These are phyloP conservation scores for Colletotrichum theobromicola DNA, from an alignment of 2,329 filamentous ascomycete genomes.

Conservation along the genomic window DNA sequence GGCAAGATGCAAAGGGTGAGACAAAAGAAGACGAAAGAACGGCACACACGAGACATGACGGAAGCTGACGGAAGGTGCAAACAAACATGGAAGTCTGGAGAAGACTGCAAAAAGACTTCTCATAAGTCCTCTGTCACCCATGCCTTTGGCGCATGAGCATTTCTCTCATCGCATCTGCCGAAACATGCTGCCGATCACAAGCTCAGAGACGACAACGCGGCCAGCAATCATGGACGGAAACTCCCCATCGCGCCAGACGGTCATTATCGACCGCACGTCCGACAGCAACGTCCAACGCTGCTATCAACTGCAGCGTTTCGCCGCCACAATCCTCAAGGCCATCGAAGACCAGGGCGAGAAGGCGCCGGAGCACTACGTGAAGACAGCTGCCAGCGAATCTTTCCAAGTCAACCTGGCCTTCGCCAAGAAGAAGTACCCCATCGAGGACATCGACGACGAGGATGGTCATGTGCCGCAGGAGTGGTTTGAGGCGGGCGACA, in stretches of 20 bases:
- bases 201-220: neutral
- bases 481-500: neutral
- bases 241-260: neutral
- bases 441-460: neutral
- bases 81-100: neutral
- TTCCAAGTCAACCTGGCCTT: neutral
- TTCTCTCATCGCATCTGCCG: neutral
- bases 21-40: neutral
- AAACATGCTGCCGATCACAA: neutral
- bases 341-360: neutral
- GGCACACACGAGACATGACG: neutral
- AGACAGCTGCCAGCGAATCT: neutral
- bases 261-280: neutral
- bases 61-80: neutral
- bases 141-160: neutral
- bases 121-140: neutral
- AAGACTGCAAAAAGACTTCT: neutral
- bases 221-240: neutral
- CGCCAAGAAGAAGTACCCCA: neutral
- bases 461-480: neutral
- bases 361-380: neutral
- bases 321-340: neutral
- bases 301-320: neutral
- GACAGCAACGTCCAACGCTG: neutral
- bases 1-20: neutral